Conservation (phyloP, 257 asterid species). For the Mentha longifolia region DNA sequence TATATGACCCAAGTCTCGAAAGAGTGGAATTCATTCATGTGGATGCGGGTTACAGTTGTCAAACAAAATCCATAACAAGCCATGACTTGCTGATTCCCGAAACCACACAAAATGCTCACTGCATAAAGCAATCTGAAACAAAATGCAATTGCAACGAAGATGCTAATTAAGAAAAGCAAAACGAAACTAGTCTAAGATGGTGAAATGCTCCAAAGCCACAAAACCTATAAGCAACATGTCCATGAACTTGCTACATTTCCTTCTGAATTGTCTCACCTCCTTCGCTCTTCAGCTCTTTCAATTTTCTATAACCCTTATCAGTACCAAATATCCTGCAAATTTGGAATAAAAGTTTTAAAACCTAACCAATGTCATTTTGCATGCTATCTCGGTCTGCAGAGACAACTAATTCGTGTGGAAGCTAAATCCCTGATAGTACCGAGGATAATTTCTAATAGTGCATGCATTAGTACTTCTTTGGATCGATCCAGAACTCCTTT, state of each 20-base stretch:
- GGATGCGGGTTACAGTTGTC: conserved; percentile 28
- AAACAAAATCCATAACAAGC: conserved; percentile 30
- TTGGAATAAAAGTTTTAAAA: no score
- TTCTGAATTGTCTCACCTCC: conserved; percentile 50
- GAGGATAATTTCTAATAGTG: no score
- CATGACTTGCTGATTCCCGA: conserved; percentile 13
- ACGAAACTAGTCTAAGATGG: conserved; percentile 25
- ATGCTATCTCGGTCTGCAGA: no score
- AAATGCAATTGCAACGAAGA: conserved; percentile 30
- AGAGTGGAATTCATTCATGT: conserved; percentile 32
- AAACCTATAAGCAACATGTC: conserved; percentile 26
- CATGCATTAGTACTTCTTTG: no score
- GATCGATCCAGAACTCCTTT: no score
- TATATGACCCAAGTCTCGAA: no score
- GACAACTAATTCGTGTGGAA: no score
- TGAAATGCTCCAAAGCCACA: conserved; percentile 34
- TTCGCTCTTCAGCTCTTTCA: conserved; percentile 68
- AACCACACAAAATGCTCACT: conserved; percentile 14
- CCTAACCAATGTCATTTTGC: no score
- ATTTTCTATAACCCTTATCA: conserved; percentile 83
- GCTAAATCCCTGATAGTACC: no score
- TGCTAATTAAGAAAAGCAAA: neutral
- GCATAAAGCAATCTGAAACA: neutral
- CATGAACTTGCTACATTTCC: conserved; percentile 52
- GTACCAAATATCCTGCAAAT: conserved; percentile 84